Percentiles rank a stretch among this genome's conserved stretches.
Conservation (phyloP, 495 filamentous ascomycete genomes). For the Talaromyces stipitatus region DNA sequence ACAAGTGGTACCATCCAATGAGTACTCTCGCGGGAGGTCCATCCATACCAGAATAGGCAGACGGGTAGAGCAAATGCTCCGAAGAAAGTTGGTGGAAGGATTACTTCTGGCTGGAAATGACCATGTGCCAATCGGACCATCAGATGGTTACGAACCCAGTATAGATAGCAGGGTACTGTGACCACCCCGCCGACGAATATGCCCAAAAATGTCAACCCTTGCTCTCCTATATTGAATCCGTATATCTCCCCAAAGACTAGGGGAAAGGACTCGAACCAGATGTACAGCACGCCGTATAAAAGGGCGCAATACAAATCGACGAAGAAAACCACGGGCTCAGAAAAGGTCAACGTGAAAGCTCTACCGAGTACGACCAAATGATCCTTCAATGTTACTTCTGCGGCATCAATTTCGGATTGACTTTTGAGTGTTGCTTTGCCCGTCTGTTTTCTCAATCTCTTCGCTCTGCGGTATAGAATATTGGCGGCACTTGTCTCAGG, state of each 20-base stretch:
- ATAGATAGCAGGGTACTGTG: slow-evolving; percentile 37
- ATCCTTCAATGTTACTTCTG: slow-evolving; percentile 18
- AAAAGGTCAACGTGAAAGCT: slow-evolving; percentile 35
- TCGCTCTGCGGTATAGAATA: slow-evolving; percentile 47
- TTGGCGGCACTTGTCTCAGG: slow-evolving; percentile 52
- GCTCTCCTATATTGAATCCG: slow-evolving; percentile 36
- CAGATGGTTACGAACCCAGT: slow-evolving; percentile 30
- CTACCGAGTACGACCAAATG: slow-evolving; percentile 30
- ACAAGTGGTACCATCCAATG: slow-evolving; percentile 51
- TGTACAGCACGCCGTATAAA: slow-evolving; percentile 47
- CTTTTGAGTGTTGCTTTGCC: slow-evolving; percentile 22
- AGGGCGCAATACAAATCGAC: slow-evolving; percentile 47
- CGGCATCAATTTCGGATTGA: slow-evolving; percentile 34
- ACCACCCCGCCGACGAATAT: slow-evolving; percentile 36
- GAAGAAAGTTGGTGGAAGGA: slow-evolving; percentile 34
- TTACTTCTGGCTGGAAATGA: slow-evolving; percentile 28
- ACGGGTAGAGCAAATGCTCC: slow-evolving; percentile 38
- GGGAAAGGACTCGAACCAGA: slow-evolving; percentile 53
- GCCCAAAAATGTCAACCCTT: slow-evolving; percentile 44
- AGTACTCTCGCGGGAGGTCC: slow-evolving; percentile 28
- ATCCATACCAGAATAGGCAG: slow-evolving; percentile 45
- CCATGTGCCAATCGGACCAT: slow-evolving; percentile 31
- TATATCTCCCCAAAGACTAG: slow-evolving; percentile 43
- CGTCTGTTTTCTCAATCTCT: slow-evolving; percentile 35
- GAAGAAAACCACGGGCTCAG: slow-evolving; percentile 44